Base-by-base conservation (phyloP, 1,139 yeast genomes). In the Tardiomyces blankii region DNA sequence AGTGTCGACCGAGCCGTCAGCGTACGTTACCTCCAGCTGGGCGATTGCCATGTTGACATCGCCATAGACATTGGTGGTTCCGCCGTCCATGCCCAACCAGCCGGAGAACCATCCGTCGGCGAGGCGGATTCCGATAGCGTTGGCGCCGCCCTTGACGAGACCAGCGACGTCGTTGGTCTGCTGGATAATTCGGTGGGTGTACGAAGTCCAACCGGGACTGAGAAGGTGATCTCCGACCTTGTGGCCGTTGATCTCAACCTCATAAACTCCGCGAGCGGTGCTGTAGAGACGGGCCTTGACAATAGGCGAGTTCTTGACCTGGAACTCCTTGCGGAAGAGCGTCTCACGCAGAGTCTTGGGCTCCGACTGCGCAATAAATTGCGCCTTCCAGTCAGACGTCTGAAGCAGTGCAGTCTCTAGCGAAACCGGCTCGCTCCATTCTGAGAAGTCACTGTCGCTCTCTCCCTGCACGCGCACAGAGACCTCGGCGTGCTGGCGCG, bases 61-160 rank as follows among this genome's bases (percentile, higher is more conserved):
- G 11, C 60, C 60, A 41, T 54, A 56, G 23, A 54, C 49, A 43
- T 52, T 51, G 12, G 46, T 39, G 4, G 42, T 46, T 11, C 60
- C 60, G 11, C 60, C 60, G 21, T 47, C 53, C 38, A 52, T 54
- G 12, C 58, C 58, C 25, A 54, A 45, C 18, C 43, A 30, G 4
- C 59, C 59, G 18, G 54, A 48, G 40, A 45, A 56, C 60, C 60
- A 56, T 5, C 60, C 60, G 9, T 57, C 51, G 11, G 54, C 59
- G 11, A 56, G 54, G 8, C 58, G 48, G 30, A 52, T 52, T 2
- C 53, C 51, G 39, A 54, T 46, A 12, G 50, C 55, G 42, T 54
- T 54, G 11, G 35, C 41, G 3, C 44, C 49, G 14, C 18, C 19
- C 16, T 38, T 39, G 18, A 54, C 39, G 14, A 48, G 43, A 2